These are phyloP conservation scores for Blastomyces parvus DNA, from an alignment of 2,329 filamentous ascomycete genomes.

Conservation along the genomic window DNA sequence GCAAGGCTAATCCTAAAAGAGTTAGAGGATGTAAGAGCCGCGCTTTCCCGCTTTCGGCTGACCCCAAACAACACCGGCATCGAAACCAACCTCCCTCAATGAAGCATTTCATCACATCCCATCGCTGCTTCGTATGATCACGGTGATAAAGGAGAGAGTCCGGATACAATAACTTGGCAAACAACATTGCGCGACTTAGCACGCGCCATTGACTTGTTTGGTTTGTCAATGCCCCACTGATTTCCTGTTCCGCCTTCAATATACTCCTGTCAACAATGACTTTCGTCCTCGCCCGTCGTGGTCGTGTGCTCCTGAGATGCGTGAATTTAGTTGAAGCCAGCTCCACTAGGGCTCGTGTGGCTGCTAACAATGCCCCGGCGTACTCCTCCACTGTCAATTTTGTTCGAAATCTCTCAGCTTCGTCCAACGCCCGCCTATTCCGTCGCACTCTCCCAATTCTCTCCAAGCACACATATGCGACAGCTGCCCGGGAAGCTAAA, in stretches of 20 bases:
- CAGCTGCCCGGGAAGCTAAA: slow-evolving; percentile 20
- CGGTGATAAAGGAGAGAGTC: background rate
- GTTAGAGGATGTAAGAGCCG: background rate
- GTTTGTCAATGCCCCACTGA: background rate
- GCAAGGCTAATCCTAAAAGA: slow-evolving; percentile 21
- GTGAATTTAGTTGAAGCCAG: slow-evolving; percentile 4
- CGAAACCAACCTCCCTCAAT: slow-evolving; percentile 12
- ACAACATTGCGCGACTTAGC: background rate
- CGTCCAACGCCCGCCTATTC: slow-evolving; percentile 10
- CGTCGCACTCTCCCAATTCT: slow-evolving; percentile 17
- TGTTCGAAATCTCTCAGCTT: slow-evolving; percentile 1
- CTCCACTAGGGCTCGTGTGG: background rate
- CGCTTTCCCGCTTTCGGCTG: slow-evolving; percentile 11
- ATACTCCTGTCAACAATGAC: slow-evolving; percentile 21
- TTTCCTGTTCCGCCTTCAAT: background rate
- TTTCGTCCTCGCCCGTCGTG: slow-evolving; percentile 25
- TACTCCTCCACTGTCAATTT: background rate
- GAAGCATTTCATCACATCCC: background rate
- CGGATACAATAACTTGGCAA: background rate
- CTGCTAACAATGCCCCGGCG: background rate
- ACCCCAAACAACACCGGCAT: no score
- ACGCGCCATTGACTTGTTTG: background rate
- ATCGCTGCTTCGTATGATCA: background rate
- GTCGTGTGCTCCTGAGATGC: slow-evolving; percentile 21
- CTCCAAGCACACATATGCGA: slow-evolving; percentile 26